A percentile compares a stretch with the other conserved stretches of the same genome.
These are phyloP conservation scores for Hevea brasiliensis DNA, from an alignment of 345 rosid genomes.

Conservation along the genomic window DNA sequence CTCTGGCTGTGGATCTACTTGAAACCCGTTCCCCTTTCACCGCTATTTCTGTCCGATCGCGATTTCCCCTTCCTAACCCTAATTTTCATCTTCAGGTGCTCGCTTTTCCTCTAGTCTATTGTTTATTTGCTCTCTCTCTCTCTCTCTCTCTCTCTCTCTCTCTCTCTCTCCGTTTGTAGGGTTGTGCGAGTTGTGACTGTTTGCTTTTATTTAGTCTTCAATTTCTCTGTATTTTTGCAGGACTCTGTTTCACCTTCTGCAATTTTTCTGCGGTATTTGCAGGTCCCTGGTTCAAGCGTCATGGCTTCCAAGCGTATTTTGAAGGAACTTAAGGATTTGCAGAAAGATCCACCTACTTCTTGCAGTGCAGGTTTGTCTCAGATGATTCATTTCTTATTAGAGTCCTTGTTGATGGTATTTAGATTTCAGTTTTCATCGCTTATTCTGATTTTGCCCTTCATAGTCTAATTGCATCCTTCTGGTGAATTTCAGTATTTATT, in stretches of 20 bases:
- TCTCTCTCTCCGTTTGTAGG: not conserved
- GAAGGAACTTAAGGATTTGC: constrained; percentile 52
- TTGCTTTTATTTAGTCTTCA: not conserved
- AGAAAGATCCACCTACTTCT: constrained; percentile 50
- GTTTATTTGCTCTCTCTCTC: not conserved
- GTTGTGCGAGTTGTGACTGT: not conserved
- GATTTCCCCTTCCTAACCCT: not conserved
- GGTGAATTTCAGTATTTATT: too few species aligned
- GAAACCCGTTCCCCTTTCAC: constrained; percentile 9
- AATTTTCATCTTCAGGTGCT: constrained; percentile 1
- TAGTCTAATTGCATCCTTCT: too few species aligned
- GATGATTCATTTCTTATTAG: not conserved
- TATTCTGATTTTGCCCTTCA: too few species aligned
- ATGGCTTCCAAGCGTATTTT: constrained; percentile 52
- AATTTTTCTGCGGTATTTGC: not conserved
- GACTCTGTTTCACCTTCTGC: too few species aligned
- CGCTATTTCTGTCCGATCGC: constrained; percentile 16
- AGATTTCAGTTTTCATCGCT: not conserved
- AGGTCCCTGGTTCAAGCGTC: constrained; percentile 13
- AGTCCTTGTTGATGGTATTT: not conserved
- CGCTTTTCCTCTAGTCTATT: too few species aligned
- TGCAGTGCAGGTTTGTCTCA: constrained; percentile 41
- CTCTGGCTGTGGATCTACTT: constrained; percentile 4
- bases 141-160: not conserved
- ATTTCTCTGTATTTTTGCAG: not conserved